Percentiles rank a stretch among this genome's conserved stretches.
These are phyloP conservation scores for Acephala macrosclerotiorum DNA, from an alignment of 2,329 filamentous ascomycete genomes.

Conservation along the genomic window DNA sequence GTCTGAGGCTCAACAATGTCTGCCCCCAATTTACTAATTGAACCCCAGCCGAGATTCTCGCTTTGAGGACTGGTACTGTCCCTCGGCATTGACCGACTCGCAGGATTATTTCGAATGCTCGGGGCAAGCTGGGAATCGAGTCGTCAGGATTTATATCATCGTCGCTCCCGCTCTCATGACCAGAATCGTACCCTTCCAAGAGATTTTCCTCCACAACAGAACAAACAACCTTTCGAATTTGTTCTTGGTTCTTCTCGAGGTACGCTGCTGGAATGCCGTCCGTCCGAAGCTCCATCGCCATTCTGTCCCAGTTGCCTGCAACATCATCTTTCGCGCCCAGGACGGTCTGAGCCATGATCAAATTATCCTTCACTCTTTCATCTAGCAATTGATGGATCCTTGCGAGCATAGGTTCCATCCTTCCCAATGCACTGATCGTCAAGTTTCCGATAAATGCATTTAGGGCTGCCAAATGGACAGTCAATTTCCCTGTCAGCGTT, in stretches of 20 bases:
- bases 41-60: no score
- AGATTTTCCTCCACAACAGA: not conserved
- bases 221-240: not conserved
- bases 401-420: slow-evolving; percentile 1
- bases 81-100: no score
- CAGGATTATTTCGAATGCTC: no score
- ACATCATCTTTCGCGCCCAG: not conserved
- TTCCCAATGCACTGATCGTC: not conserved
- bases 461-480: not conserved
- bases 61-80: no score
- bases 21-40: no score
- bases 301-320: not conserved
- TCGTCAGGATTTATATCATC: slow-evolving; percentile 1
- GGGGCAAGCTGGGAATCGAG: not conserved
- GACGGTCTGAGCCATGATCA: not conserved
- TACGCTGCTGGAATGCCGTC: not conserved
- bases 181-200: not conserved
- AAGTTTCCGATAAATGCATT: not conserved
- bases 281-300: not conserved
- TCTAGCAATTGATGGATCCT: not conserved
- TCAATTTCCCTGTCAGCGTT: not conserved
- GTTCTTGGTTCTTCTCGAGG: not conserved
- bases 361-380: not conserved
- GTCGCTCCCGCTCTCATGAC: not conserved
- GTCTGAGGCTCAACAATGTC: no score